Percentiles rank a stretch among this genome's conserved stretches.
phyloP scores from a whole-genome alignment of 176 grass and related monocot species.

The Musa schizocarpa region DNA sequence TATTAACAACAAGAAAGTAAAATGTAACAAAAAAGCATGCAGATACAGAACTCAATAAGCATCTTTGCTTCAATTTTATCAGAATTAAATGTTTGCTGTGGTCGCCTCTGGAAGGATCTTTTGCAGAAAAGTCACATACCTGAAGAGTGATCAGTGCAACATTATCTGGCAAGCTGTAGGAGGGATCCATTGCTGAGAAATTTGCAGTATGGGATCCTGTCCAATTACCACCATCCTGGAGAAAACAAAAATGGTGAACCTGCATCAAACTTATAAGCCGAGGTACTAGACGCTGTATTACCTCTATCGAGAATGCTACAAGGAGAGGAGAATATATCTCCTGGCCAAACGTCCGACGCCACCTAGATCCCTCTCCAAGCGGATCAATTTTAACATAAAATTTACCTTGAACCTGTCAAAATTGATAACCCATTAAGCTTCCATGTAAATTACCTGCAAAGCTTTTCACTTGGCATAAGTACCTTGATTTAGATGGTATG shows the following conservation, averaged over 20 bases:
- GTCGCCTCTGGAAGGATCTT: not conserved
- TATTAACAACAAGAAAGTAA: too few relatives aligned
- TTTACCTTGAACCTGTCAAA: constrained; percentile 65
- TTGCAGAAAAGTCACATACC: constrained; percentile 26
- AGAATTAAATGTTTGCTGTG: not conserved
- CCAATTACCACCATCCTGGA: constrained; percentile 78
- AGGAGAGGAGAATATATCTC: constrained; percentile 97
- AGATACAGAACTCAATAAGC: not conserved
- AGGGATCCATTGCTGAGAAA: constrained; percentile 75
- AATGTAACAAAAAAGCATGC: too few relatives aligned
- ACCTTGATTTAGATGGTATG: not conserved
- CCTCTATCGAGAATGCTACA: constrained; percentile 83
- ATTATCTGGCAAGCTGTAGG: constrained; percentile 90
- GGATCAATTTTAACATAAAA: constrained; percentile 89
- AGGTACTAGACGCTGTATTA: constrained; percentile 13
- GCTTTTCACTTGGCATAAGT: not conserved
- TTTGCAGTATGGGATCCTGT: constrained; percentile 54
- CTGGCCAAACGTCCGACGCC: constrained; percentile 83
- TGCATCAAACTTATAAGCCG: not conserved
- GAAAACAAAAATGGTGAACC: constrained; percentile 13
- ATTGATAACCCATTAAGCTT: constrained; percentile 12
- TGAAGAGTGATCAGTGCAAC: constrained; percentile 85
- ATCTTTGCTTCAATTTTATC: not conserved
- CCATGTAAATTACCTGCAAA: not conserved
- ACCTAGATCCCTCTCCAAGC: constrained; percentile 67